A percentile compares a stretch with the other conserved stretches of the same genome.
These are phyloP conservation scores for Neonectria sp. DNA, from an alignment of 2,329 filamentous ascomycete species.

Conservation along the genomic window DNA sequence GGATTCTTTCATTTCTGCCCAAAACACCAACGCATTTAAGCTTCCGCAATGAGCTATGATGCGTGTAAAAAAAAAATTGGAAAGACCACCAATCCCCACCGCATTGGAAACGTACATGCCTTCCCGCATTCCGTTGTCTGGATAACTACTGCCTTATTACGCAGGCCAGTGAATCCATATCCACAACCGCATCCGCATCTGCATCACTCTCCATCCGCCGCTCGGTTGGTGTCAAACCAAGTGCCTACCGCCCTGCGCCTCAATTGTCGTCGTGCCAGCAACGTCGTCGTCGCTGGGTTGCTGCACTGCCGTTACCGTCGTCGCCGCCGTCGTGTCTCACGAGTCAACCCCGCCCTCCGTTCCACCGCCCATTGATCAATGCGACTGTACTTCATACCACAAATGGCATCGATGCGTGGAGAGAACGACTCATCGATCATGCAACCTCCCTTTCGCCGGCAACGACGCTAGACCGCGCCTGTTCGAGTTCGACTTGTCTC, in stretches of 20 bases:
- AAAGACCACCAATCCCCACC: conserved; percentile 3
- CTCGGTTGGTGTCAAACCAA: conserved; percentile 25
- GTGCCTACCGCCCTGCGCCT: conserved; percentile 14
- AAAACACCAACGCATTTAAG: conserved; percentile 17
- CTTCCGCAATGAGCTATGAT: neutral
- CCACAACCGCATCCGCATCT: conserved; percentile 17
- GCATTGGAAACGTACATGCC: conserved; percentile 11
- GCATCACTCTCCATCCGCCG: conserved; percentile 16
- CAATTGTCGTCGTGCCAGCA: conserved; percentile 20
- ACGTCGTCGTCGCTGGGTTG: conserved; percentile 6
- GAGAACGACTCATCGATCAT: conserved; percentile 34
- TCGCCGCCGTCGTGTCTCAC: conserved; percentile 21
- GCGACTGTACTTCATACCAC: conserved; percentile 20
- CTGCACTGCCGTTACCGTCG: conserved; percentile 4
- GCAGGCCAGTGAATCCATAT: conserved; percentile 31
- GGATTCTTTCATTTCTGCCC: neutral
- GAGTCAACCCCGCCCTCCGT: conserved; percentile 20
- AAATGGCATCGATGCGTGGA: conserved; percentile 27
- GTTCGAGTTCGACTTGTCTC: conserved; percentile 31
- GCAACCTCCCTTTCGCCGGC: conserved; percentile 48
- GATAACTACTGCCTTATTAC: conserved; percentile 6
- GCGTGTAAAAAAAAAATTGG: neutral
- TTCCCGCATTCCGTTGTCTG: conserved; percentile 14
- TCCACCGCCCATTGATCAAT: conserved; percentile 22
- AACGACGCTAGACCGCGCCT: conserved; percentile 37